Percentiles rank a stretch among this genome's conserved stretches.
phyloP scores from a whole-genome alignment of 345 rosid genomes.

The Sonneratia alba region DNA sequence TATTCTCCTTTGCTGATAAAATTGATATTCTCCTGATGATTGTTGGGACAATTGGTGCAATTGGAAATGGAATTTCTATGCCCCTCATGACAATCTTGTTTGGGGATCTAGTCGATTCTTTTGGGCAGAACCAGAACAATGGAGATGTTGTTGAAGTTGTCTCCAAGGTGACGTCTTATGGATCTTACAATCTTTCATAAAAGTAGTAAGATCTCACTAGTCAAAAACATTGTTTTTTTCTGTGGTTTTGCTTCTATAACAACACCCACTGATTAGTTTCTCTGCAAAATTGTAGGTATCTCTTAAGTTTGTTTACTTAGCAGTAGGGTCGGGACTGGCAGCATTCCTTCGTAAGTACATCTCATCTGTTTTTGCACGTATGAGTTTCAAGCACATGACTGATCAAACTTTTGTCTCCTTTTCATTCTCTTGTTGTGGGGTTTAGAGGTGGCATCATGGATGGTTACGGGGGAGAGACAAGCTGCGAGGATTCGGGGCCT shows the following conservation, averaged over 20 bases:
- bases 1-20: slow-evolving; percentile 70
- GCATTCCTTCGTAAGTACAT: slow-evolving; percentile 66
- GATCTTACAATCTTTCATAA: neutral
- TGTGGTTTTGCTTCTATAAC: neutral
- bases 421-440: slow-evolving; percentile 10
- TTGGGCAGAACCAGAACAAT: slow-evolving; percentile 48
- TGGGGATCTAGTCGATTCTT: slow-evolving; percentile 56
- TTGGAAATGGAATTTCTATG: slow-evolving; percentile 55
- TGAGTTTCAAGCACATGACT: neutral
- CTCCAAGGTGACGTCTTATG: slow-evolving; percentile 38
- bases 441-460: slow-evolving; percentile 78
- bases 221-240: neutral
- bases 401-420: neutral
- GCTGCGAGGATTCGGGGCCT: slow-evolving; percentile 59
- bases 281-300: slow-evolving; percentile 36
- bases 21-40: slow-evolving; percentile 52
- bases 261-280: neutral
- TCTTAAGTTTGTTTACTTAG: slow-evolving; percentile 70
- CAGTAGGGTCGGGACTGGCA: slow-evolving; percentile 47
- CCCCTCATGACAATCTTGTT: slow-evolving; percentile 76
- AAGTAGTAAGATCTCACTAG: neutral
- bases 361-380: neutral
- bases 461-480: slow-evolving; percentile 84
- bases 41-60: slow-evolving; percentile 58
- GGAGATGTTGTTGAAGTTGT: slow-evolving; percentile 26